These are phyloP conservation scores for Saccharomycopsis olivae DNA, from an alignment of 805 yeast genomes.

Conservation along the genomic window DNA sequence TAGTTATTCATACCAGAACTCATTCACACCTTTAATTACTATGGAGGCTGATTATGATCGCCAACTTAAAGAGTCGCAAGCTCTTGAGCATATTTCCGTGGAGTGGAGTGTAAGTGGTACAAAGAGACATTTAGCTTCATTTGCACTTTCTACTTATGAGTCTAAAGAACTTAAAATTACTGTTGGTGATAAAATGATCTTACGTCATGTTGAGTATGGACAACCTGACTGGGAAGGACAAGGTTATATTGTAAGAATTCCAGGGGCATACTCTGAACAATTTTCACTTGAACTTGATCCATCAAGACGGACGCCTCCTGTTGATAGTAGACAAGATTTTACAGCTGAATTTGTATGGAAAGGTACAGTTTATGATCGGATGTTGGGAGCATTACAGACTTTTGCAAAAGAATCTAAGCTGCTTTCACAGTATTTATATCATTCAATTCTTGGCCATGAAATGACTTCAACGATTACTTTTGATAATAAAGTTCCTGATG, in stretches of 20 bases:
- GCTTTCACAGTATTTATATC: constrained; percentile 65
- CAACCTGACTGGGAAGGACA: constrained; percentile 54
- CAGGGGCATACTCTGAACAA: constrained; percentile 53
- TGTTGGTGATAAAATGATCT: constrained; percentile 73
- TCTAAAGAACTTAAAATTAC: constrained; percentile 56
- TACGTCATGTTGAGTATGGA: constrained; percentile 49
- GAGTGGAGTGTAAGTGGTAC: constrained; percentile 64
- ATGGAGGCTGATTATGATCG: constrained; percentile 75
- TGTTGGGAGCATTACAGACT: constrained; percentile 64
- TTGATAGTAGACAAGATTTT: constrained; percentile 51
- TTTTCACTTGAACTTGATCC: constrained; percentile 57
- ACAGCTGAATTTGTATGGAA: constrained; percentile 87
- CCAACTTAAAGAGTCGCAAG: constrained; percentile 64
- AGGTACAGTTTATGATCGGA: constrained; percentile 70
- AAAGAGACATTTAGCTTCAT: constrained; percentile 57
- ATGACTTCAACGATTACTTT: constrained; percentile 27
- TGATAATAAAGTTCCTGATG: constrained; percentile 48
- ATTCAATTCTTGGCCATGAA: constrained; percentile 72
- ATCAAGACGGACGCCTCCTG: constrained; percentile 41
- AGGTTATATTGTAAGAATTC: constrained; percentile 66
- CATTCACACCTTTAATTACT: constrained; percentile 75
- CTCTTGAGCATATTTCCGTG: constrained; percentile 60
- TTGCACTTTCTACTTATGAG: constrained; percentile 59
- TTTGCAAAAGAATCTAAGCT: constrained; percentile 66
- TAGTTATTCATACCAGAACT: constrained; percentile 75